Conservation (phyloP, 2,329 filamentous ascomycete genomes). For the Cordyceps farinosa region DNA sequence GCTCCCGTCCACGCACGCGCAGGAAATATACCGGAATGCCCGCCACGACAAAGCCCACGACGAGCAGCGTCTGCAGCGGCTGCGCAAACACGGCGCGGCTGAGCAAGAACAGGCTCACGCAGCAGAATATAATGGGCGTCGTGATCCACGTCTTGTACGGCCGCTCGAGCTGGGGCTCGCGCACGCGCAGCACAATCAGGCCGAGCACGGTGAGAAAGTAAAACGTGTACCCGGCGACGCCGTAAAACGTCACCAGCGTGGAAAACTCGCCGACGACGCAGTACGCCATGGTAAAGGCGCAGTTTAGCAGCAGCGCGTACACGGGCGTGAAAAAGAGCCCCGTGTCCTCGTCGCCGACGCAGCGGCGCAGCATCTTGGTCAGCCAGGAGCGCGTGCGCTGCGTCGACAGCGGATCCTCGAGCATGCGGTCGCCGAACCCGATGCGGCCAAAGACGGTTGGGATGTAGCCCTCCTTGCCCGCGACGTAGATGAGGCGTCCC, state of each 20-base stretch:
- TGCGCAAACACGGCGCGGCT: slow-evolving; percentile 86
- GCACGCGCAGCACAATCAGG: slow-evolving; percentile 82
- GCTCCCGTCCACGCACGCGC: slow-evolving; percentile 44
- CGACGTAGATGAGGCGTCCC: slow-evolving; percentile 86
- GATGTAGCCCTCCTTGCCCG: slow-evolving; percentile 92
- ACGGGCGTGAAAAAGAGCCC: slow-evolving; percentile 93
- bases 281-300: slow-evolving; percentile 68
- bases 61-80: slow-evolving; percentile 83
- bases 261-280: slow-evolving; percentile 84
- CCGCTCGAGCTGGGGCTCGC: slow-evolving; percentile 80
- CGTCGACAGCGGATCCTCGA: slow-evolving; percentile 39
- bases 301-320: slow-evolving; percentile 83
- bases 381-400: slow-evolving; percentile 53
- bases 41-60: slow-evolving; percentile 77
- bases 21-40: slow-evolving; percentile 89
- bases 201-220: slow-evolving; percentile 96
- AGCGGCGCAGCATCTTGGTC: slow-evolving; percentile 54
- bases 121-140: slow-evolving; percentile 97
- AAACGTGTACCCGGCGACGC: slow-evolving; percentile 93
- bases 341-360: slow-evolving; percentile 71
- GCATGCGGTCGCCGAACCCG: slow-evolving; percentile 54
- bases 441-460: slow-evolving; percentile 79
- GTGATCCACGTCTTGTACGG: slow-evolving; percentile 96
- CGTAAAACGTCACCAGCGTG: slow-evolving; percentile 93
- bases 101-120: slow-evolving; percentile 88